Conservation (phyloP, 2,329 filamentous ascomycete species). For the Helotiales sp. region DNA sequence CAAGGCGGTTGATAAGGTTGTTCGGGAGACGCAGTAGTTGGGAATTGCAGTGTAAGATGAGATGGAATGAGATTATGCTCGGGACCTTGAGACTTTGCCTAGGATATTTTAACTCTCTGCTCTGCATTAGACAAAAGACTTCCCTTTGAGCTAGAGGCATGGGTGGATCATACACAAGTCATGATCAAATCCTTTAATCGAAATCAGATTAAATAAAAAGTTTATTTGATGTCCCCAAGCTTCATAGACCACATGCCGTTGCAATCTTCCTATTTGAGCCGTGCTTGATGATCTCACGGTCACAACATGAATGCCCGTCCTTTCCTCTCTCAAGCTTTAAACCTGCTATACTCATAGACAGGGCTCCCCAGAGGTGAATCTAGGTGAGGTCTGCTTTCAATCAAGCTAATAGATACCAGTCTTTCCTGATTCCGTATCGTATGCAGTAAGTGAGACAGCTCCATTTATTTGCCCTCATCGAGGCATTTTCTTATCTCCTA, state of each 20-base stretch:
- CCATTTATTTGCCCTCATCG: too few species aligned
- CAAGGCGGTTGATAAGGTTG: slow-evolving; percentile 83
- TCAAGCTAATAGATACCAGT: too few species aligned
- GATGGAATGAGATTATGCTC: neutral
- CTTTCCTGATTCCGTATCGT: too few species aligned
- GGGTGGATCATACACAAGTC: neutral
- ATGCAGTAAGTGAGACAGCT: too few species aligned
- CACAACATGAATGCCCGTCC: too few species aligned
- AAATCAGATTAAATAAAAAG: neutral
- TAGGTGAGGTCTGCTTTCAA: too few species aligned
- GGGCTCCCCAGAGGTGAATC: too few species aligned
- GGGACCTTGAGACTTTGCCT: neutral
- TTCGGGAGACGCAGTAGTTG: slow-evolving; percentile 47
- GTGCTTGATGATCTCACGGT: neutral
- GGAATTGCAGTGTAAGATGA: neutral
- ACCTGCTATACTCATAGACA: too few species aligned
- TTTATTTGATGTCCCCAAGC: neutral
- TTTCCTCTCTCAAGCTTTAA: too few species aligned
- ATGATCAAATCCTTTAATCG: neutral
- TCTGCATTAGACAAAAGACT: neutral
- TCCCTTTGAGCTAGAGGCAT: neutral
- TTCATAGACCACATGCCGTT: neutral
- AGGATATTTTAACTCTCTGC: neutral
- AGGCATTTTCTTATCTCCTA: too few species aligned
- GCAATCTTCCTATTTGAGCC: neutral